Percentiles rank a stretch among this genome's conserved stretches.
Evolutionary conservation across 257 asterid genomes (phyloP).

Genomic region (Rauvolfia tetraphylla): DNA sequence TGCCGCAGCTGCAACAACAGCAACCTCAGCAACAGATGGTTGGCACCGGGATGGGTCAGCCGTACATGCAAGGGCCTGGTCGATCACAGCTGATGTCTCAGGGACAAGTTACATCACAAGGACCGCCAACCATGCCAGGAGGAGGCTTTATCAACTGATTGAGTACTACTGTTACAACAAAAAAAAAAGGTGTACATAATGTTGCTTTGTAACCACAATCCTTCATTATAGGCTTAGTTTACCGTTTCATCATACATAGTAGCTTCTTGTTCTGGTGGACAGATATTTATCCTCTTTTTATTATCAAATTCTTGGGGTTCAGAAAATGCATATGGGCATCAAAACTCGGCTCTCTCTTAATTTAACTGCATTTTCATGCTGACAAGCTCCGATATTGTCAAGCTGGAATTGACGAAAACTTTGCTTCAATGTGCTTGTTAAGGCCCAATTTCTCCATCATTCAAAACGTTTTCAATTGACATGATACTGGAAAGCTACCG

Average conservation of each 20-base stretch:
- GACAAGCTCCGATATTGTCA: too few species aligned
- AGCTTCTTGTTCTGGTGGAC: not conserved
- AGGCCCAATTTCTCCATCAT: too few species aligned
- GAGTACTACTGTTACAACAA: not conserved
- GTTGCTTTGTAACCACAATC: not conserved
- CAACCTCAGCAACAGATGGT: constrained; percentile 54
- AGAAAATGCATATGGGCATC: too few species aligned
- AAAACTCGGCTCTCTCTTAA: too few species aligned
- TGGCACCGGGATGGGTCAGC: constrained; percentile 59
- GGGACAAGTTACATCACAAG: constrained; percentile 80
- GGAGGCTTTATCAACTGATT: constrained; percentile 59
- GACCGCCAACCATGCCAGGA: constrained; percentile 56
- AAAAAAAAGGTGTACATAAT: not conserved
- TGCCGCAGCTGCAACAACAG: constrained; percentile 27
- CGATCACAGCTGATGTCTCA: constrained; percentile 64
- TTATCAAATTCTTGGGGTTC: not conserved
- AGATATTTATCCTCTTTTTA: not conserved
- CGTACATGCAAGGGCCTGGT: constrained; percentile 64
- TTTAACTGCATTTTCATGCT: too few species aligned
- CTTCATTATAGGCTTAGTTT: not conserved
- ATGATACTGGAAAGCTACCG: too few species aligned
- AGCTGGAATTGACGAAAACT: too few species aligned
- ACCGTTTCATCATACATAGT: not conserved
- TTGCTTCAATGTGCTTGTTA: too few species aligned
- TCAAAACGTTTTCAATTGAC: too few species aligned